These are phyloP conservation scores for Capronia americana DNA, from an alignment of 2,329 filamentous ascomycete species.

Conservation along the genomic window DNA sequence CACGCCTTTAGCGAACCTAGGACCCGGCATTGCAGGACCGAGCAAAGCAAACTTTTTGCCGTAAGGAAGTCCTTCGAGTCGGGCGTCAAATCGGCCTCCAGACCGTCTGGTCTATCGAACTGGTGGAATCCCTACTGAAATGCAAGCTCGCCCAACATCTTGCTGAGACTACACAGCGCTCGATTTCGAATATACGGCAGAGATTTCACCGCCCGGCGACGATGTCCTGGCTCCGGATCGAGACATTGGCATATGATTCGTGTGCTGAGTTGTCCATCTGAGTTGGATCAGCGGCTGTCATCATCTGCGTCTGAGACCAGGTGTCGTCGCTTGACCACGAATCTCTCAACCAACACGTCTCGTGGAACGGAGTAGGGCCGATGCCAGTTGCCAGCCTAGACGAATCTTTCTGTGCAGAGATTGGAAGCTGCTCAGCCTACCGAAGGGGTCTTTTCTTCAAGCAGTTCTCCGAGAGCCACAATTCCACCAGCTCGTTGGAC, in stretches of 20 bases:
- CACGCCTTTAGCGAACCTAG: not conserved
- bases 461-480: too few relatives aligned
- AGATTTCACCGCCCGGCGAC: not conserved
- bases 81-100: not conserved
- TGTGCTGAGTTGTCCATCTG: not conserved
- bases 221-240: not conserved
- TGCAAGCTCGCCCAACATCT: not conserved
- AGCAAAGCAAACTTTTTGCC: not conserved
- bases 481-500: too few relatives aligned
- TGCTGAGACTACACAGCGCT: not conserved
- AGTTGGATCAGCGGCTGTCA: not conserved
- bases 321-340: constrained; percentile 6
- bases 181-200: not conserved
- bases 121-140: not conserved
- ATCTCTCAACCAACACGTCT: constrained; percentile 5
- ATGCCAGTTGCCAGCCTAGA: too few relatives aligned
- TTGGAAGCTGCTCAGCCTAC: too few relatives aligned
- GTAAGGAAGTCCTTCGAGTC: not conserved
- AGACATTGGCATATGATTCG: constrained; percentile 4
- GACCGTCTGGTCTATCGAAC: not conserved
- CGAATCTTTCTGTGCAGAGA: too few relatives aligned
- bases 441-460: too few relatives aligned
- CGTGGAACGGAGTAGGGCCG: not conserved
- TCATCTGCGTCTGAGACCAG: not conserved
- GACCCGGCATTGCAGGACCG: not conserved